phyloP scores from a whole-genome alignment of 2,329 filamentous ascomycete genomes.

The Talaromyces sp. region DNA sequence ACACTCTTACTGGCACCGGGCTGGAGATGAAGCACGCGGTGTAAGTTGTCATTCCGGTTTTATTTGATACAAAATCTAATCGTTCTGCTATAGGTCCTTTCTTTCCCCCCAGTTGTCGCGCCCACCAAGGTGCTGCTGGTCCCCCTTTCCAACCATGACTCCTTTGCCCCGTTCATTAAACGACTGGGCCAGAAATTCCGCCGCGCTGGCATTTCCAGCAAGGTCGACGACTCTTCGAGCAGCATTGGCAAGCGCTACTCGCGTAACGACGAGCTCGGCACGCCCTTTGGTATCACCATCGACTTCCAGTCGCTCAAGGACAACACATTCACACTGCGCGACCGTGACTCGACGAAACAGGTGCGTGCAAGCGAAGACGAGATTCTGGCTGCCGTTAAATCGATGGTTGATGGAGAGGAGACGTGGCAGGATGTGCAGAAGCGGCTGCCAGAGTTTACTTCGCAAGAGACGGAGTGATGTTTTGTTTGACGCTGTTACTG shows the following conservation, averaged over 20 bases:
- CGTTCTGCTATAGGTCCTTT: slow-evolving; percentile 55
- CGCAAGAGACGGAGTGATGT: slow-evolving; percentile 54
- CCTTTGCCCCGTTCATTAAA: slow-evolving; percentile 72
- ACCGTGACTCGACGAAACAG: slow-evolving; percentile 86
- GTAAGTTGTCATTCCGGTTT: slow-evolving; percentile 63
- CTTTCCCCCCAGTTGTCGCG: slow-evolving; percentile 71
- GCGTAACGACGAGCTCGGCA: slow-evolving; percentile 92
- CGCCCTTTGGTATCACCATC: slow-evolving; percentile 86
- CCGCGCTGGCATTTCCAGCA: slow-evolving; percentile 69
- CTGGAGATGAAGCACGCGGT: slow-evolving; percentile 75
- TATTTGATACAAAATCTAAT: not conserved
- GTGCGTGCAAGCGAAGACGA: slow-evolving; percentile 77
- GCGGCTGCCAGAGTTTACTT: slow-evolving; percentile 77
- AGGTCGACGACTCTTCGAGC: slow-evolving; percentile 83
- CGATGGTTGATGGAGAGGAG: slow-evolving; percentile 57
- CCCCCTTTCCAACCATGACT: slow-evolving; percentile 72
- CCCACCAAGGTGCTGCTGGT: slow-evolving; percentile 93
- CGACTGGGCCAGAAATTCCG: slow-evolving; percentile 71
- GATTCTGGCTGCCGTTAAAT: slow-evolving; percentile 68
- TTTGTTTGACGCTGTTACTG: not conserved
- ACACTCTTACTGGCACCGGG: slow-evolving; percentile 91
- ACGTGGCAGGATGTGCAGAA: slow-evolving; percentile 65
- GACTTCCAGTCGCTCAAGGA: slow-evolving; percentile 95
- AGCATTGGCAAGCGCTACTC: slow-evolving; percentile 93
- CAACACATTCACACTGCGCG: slow-evolving; percentile 76